These are phyloP conservation scores for Xylaria hypoxylon DNA, from an alignment of 2,329 filamentous ascomycete genomes.

Conservation along the genomic window DNA sequence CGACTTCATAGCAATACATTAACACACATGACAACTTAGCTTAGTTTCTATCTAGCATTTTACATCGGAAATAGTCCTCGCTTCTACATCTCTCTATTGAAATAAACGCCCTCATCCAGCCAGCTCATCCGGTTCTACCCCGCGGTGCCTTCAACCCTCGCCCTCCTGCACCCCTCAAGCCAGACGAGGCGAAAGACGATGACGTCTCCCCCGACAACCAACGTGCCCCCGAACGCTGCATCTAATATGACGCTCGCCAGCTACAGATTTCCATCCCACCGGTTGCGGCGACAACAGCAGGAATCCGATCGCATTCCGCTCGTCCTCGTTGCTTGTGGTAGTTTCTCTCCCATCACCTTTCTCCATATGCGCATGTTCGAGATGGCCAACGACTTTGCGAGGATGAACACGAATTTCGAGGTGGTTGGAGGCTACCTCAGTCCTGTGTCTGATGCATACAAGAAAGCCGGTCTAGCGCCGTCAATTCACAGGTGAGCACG, in stretches of 20 bases:
- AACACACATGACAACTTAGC: background rate
- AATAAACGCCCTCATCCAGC: no score
- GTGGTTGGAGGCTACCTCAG: slow-evolving; percentile 81
- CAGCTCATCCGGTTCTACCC: background rate
- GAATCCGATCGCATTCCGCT: slow-evolving; percentile 70
- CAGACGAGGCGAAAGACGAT: slow-evolving; percentile 28
- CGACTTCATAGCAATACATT: slow-evolving; percentile 5
- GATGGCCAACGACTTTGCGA: slow-evolving; percentile 81
- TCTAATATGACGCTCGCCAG: slow-evolving; percentile 51
- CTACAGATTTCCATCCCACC: slow-evolving; percentile 72
- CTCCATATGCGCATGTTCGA: slow-evolving; percentile 86
- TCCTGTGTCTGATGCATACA: slow-evolving; percentile 75
- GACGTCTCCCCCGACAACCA: slow-evolving; percentile 37
- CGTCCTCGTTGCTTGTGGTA: slow-evolving; percentile 76
- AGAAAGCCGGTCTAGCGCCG: slow-evolving; percentile 81
- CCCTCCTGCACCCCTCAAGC: background rate
- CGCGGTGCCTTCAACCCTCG: background rate
- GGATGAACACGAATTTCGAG: slow-evolving; percentile 81
- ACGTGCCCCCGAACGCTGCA: slow-evolving; percentile 32
- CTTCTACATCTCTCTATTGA: no score
- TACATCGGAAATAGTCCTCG: background rate
- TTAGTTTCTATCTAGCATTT: background rate
- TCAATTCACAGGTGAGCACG: slow-evolving; percentile 71
- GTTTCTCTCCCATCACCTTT: slow-evolving; percentile 80
- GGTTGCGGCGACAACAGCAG: slow-evolving; percentile 67